Percentiles rank a stretch among this genome's conserved stretches.
phyloP scores from a whole-genome alignment of 805 yeast species.

The Clavispora asparagi region DNA sequence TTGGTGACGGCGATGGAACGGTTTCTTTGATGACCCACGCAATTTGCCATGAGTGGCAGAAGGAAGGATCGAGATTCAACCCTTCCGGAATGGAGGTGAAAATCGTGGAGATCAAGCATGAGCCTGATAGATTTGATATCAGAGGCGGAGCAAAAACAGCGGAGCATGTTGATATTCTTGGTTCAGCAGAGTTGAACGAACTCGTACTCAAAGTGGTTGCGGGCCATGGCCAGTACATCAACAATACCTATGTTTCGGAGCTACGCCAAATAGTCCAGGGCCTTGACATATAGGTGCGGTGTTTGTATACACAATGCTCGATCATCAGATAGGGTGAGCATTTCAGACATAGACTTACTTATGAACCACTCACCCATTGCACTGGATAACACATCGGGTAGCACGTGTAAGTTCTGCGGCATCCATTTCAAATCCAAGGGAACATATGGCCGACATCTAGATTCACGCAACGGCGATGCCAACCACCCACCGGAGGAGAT shows the following conservation, averaged over 20 bases:
- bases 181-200: conserved; percentile 89
- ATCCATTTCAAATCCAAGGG: conserved; percentile 53
- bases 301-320: neutral
- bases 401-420: conserved; percentile 46
- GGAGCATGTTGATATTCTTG: conserved; percentile 94
- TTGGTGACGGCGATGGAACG: conserved; percentile 96
- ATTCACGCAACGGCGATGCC: conserved; percentile 47
- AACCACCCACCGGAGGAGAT: conserved; percentile 48
- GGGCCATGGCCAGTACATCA: conserved; percentile 69
- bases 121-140: conserved; percentile 89
- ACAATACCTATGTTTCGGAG: conserved; percentile 53
- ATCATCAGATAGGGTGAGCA: too few relatives aligned
- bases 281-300: neutral
- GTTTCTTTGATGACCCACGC: conserved; percentile 81
- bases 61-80: conserved; percentile 58
- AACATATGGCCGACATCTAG: conserved; percentile 56
- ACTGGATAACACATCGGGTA: neutral
- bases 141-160: conserved; percentile 98
- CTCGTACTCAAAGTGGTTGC: conserved; percentile 74
- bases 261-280: conserved; percentile 54
- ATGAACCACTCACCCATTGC: neutral
- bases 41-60: conserved; percentile 89
- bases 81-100: conserved; percentile 74
- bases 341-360: too few relatives aligned
- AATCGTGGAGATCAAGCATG: conserved; percentile 86